Conservation (phyloP, 1,139 yeast genomes). For the Candida sp. region DNA sequence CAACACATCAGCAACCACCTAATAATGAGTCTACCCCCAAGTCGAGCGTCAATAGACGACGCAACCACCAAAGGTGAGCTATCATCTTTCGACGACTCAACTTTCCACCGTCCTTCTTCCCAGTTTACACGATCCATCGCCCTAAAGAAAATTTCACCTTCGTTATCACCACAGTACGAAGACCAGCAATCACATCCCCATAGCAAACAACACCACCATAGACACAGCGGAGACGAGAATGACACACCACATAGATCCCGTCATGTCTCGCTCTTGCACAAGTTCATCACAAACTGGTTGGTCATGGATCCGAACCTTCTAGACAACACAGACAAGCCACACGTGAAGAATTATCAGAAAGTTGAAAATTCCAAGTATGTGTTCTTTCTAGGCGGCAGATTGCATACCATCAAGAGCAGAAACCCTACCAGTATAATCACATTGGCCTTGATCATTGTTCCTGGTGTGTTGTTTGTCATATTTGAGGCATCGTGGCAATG, state of each 20-base stretch:
- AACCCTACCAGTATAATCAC: slow-evolving; percentile 38
- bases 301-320: slow-evolving; percentile 40
- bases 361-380: slow-evolving; percentile 35
- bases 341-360: slow-evolving; percentile 35
- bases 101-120: slow-evolving; percentile 1
- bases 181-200: not conserved
- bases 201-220: not conserved
- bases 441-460: slow-evolving; percentile 38
- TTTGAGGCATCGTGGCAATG: slow-evolving; percentile 60
- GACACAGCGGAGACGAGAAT: not conserved
- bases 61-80: not conserved
- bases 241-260: not conserved
- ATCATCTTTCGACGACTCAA: slow-evolving; percentile 5
- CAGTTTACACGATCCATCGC: not conserved
- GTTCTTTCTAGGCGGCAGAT: slow-evolving; percentile 70
- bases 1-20: not conserved
- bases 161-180: slow-evolving; percentile 6
- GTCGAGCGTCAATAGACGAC: not conserved
- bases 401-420: slow-evolving; percentile 43
- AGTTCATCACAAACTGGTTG: slow-evolving; percentile 45
- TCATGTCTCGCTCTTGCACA: slow-evolving; percentile 14
- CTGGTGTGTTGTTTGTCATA: slow-evolving; percentile 52
- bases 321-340: slow-evolving; percentile 12
- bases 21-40: slow-evolving; percentile 2
- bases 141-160: slow-evolving; percentile 2